Base-by-base conservation (phyloP, 768 basidiomycete species). In the Mycena indigotica region DNA sequence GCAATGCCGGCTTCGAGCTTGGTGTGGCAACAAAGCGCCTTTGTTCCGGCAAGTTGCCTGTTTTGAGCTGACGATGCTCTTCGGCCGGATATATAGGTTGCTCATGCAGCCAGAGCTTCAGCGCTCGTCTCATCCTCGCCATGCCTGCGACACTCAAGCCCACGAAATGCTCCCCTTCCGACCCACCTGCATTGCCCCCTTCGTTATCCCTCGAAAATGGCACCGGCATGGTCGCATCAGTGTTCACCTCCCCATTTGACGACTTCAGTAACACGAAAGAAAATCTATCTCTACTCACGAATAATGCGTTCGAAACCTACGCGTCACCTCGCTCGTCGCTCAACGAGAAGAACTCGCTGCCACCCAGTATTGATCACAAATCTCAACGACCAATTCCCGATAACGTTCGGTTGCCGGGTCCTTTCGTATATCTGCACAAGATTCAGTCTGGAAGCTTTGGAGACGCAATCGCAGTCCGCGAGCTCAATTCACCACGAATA, bases 341-440 rank as follows among this genome's bases (percentile, higher is more conserved):
- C n/a, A 32, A 29, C 21, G 54, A 52, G n/a, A 51, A 49, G 41
- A 52, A 19, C 25, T 17, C 50, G 21, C 23, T 23, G 41, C 46
- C 46, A 48, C 46, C 46, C 46, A 48, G 28, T 5, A 13, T 48
- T 28, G 28, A 28, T 21, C 46, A 26, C 19, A 48, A 24, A 24
- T 28, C 25, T 12, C 46, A 12, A 12, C 46, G 46, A 48, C 46
- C 46, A 26, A 26, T 26, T 48, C 46, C 46, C 24, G 24, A 8
- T 10, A 26, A n/a, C 21, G 25, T 13, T 48, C 48, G 13, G 5
- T 26, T 44, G 12, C 71, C 66, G 54, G 73, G 72, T 0, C 75
- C 70, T 4, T 50, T 75, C 49, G 28, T 73, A 19, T 72, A 70
- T 44, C 57, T 77, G 23, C 69, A 70, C 19, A 48, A 53, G 2